Conservation (phyloP, 2,329 filamentous ascomycete species). For the Chaetothyriales sp. region DNA sequence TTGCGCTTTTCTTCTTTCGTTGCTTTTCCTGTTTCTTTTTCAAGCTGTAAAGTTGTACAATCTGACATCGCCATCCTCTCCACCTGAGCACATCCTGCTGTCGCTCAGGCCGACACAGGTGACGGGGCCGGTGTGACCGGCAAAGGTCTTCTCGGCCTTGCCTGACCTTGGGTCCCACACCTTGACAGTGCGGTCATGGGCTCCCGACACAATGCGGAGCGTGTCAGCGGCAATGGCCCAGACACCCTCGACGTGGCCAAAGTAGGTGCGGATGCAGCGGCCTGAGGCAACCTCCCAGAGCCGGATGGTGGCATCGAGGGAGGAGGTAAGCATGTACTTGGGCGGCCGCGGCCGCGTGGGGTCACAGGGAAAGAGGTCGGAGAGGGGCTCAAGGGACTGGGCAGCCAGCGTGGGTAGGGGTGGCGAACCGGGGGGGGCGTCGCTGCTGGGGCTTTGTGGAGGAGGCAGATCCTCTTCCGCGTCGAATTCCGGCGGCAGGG, state of each 20-base stretch:
- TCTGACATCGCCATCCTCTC: conserved; percentile 82
- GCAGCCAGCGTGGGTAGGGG: not conserved
- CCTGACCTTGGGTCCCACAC: conserved; percentile 87
- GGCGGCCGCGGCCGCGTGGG: conserved; percentile 57
- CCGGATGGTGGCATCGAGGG: conserved; percentile 78
- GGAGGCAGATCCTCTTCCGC: conserved; percentile 51
- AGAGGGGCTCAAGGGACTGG: not conserved
- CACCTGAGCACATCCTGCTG: conserved; percentile 73
- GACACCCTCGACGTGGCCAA: conserved; percentile 89
- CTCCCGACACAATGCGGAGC: conserved; percentile 71
- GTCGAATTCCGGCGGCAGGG: conserved; percentile 76
- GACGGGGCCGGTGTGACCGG: conserved; percentile 76
- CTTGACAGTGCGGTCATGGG: conserved; percentile 90
- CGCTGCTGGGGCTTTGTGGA: conserved; percentile 21
- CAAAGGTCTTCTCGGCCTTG: conserved; percentile 82
- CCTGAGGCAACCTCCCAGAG: conserved; percentile 80
- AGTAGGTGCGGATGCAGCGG: conserved; percentile 77
- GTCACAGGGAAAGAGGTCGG: conserved; percentile 20
- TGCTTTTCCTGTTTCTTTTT: not conserved
- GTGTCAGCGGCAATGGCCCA: conserved; percentile 88
- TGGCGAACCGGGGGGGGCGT: not conserved
- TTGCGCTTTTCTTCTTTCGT: too few species aligned
- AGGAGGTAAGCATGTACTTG: conserved; percentile 83
- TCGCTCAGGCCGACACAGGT: conserved; percentile 89
- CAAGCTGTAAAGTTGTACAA: conserved; percentile 56